Percentiles rank a stretch among this genome's conserved stretches.
These are phyloP conservation scores for Salix koriyanagi DNA, from an alignment of 345 rosid species.

Conservation along the genomic window DNA sequence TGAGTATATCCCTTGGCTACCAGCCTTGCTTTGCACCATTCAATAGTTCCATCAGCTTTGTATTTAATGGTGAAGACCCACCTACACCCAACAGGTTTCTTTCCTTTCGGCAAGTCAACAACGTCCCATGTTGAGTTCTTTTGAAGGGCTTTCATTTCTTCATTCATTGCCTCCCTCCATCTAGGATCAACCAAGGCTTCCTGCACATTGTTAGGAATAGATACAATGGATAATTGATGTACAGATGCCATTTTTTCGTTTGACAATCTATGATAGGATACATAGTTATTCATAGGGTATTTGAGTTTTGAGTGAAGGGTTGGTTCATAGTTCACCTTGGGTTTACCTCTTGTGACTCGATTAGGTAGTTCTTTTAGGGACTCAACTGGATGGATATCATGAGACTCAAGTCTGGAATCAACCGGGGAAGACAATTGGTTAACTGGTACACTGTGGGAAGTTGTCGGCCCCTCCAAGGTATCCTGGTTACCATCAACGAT, in stretches of 20 bases:
- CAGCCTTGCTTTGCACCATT: too few relatives aligned
- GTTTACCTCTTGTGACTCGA: neutral
- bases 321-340: neutral
- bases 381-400: neutral
- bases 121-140: neutral
- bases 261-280: neutral
- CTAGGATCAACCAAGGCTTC: neutral
- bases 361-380: neutral
- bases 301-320: rapidly evolving
- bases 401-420: neutral
- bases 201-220: neutral
- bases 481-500: too few relatives aligned
- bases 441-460: neutral
- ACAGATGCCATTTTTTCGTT: neutral
- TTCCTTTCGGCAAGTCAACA: neutral
- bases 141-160: neutral
- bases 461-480: too few relatives aligned
- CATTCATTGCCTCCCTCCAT: neutral
- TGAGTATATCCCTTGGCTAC: too few relatives aligned
- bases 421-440: neutral
- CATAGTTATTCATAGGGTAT: neutral
- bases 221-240: neutral
- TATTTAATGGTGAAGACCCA: too few relatives aligned
- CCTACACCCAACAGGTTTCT: too few relatives aligned
- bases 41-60: too few relatives aligned